A percentile compares a stretch with the other conserved stretches of the same genome.
Conservation (phyloP, 2,329 filamentous ascomycete species). For the Lithohypha guttulata region DNA sequence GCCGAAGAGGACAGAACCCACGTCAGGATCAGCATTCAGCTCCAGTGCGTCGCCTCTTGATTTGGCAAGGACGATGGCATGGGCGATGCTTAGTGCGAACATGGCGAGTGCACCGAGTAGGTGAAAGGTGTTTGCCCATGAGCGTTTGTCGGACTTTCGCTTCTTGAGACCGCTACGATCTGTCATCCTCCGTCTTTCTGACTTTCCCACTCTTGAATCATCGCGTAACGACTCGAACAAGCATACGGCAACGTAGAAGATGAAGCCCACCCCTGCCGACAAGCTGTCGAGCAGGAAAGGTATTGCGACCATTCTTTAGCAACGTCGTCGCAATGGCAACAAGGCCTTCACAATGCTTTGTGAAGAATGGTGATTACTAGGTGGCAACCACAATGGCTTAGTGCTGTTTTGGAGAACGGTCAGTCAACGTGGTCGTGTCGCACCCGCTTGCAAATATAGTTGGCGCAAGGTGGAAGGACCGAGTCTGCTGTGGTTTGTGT, state of each 20-base stretch:
- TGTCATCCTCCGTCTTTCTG: not conserved
- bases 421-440: no score
- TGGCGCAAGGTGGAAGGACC: no score
- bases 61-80: slow-evolving; percentile 3
- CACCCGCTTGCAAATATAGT: no score
- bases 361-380: no score
- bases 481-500: no score
- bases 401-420: no score
- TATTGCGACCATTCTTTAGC: not conserved
- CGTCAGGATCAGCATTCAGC: slow-evolving; percentile 11
- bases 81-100: slow-evolving; percentile 3
- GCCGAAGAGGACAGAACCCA: slow-evolving; percentile 13
- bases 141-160: not conserved
- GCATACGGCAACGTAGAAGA: slow-evolving; percentile 5
- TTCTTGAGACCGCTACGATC: not conserved
- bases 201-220: slow-evolving; percentile 1
- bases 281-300: slow-evolving; percentile 7
- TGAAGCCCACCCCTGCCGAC: slow-evolving; percentile 6
- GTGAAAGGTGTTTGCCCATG: slow-evolving; percentile 1
- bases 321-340: no score
- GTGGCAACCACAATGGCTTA: not conserved
- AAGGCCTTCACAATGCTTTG: no score
- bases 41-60: slow-evolving; percentile 3
- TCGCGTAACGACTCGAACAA: slow-evolving; percentile 1
- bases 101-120: slow-evolving; percentile 1